phyloP scores from a whole-genome alignment of 2,329 filamentous ascomycete species.

The Colletotrichum theobromicola region DNA sequence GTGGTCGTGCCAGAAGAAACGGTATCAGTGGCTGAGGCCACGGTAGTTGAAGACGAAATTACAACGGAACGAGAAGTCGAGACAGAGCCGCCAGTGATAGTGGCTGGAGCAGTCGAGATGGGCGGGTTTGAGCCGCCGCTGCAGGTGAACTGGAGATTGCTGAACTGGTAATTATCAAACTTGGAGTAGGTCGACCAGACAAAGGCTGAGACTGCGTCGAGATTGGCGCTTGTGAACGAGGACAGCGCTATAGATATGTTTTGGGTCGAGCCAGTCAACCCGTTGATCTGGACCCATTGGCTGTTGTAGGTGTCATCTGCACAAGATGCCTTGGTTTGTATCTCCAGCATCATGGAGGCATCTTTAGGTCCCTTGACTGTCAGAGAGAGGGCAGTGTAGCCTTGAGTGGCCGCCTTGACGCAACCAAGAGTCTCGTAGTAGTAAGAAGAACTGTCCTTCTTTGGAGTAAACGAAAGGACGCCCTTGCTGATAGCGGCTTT shows the following conservation, averaged over 20 bases:
- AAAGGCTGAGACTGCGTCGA: slow-evolving; percentile 9
- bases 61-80: background rate
- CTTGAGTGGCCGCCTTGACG: slow-evolving; percentile 46
- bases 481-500: slow-evolving; percentile 42
- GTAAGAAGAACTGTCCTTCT: slow-evolving; percentile 45
- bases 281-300: slow-evolving; percentile 45
- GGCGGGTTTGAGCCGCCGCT: background rate
- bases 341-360: slow-evolving; percentile 19
- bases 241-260: slow-evolving; percentile 55
- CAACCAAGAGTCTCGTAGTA: slow-evolving; percentile 60
- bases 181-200: slow-evolving; percentile 15
- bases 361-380: slow-evolving; percentile 25
- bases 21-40: background rate
- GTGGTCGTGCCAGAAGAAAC: background rate
- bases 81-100: background rate
- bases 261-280: slow-evolving; percentile 55
- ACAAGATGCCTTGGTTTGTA: slow-evolving; percentile 48
- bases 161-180: background rate
- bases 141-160: slow-evolving; percentile 10
- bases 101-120: background rate
- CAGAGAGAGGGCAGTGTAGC: slow-evolving; percentile 49
- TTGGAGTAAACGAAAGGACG: slow-evolving; percentile 54
- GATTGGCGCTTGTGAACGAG: slow-evolving; percentile 4
- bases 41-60: background rate
- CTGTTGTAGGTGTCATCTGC: slow-evolving; percentile 45